Evolutionary conservation across 176 grass and related monocot genomes (phyloP).

Genomic region (Zea luxurians): DNA sequence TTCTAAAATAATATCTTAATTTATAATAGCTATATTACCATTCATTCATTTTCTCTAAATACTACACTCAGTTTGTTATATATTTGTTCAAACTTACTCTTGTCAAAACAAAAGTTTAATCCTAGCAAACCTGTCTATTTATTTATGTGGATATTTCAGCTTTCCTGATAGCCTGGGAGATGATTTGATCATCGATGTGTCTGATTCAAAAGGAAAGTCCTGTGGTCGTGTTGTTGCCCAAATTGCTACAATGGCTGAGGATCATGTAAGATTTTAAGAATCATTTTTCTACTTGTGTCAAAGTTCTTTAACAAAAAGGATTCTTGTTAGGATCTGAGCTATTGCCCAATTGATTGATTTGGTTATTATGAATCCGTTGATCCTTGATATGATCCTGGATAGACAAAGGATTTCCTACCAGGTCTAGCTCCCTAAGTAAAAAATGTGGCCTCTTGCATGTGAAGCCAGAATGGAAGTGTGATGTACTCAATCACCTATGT

Average conservation of each 20-base stretch:
- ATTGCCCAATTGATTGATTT: neutral
- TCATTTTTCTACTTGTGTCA: constrained; percentile 30
- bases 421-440: neutral
- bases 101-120: constrained; percentile 15
- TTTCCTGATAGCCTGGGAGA: constrained; percentile 99
- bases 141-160: constrained; percentile 62
- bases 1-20: constrained; percentile 31
- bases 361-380: neutral
- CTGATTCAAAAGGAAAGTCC: constrained; percentile 79
- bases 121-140: constrained; percentile 10
- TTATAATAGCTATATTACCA: constrained; percentile 8
- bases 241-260: constrained; percentile 91
- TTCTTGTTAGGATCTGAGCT: neutral
- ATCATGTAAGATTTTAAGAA: constrained; percentile 59
- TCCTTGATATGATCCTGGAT: neutral
- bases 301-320: constrained; percentile 22
- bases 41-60: constrained; percentile 20
- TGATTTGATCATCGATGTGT: constrained; percentile 87
- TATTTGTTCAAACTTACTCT: constrained; percentile 3
- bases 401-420: neutral
- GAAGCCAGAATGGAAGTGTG: neutral
- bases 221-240: constrained; percentile 87
- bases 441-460: neutral
- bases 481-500: neutral
- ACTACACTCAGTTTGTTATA: neutral